Percentiles rank a stretch among this genome's conserved stretches.
phyloP scores from a whole-genome alignment of 23 red algal genomes.

The Gracilaria caudata region DNA sequence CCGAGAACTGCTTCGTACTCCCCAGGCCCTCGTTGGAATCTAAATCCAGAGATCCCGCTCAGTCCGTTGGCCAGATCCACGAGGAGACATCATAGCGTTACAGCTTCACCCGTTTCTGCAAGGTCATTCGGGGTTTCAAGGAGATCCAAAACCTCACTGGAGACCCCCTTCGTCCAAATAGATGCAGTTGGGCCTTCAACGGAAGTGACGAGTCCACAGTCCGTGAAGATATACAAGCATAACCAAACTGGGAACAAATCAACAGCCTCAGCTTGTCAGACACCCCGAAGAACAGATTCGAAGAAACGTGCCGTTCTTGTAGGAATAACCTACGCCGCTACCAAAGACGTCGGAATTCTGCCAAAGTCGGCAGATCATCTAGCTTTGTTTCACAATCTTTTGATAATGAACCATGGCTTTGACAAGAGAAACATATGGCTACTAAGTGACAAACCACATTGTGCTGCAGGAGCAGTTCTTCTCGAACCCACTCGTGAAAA shows the following conservation, averaged over 20 bases:
- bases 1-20: background rate
- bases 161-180: slow-evolving; percentile 13
- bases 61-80: slow-evolving; percentile 30
- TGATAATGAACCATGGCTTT: slow-evolving; percentile 37
- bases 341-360: slow-evolving; percentile 15
- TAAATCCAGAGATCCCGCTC: background rate
- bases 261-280: background rate
- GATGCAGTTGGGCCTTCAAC: background rate
- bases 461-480: slow-evolving; percentile 32
- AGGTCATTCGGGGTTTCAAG: background rate
- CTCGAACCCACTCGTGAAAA: slow-evolving; percentile 33
- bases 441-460: slow-evolving; percentile 36
- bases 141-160: slow-evolving; percentile 22
- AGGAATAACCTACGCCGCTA: slow-evolving; percentile 1
- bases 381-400: slow-evolving; percentile 30
- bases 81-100: background rate
- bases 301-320: slow-evolving; percentile 31
- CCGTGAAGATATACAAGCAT: no score
- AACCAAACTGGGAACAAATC: background rate
- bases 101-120: background rate
- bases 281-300: background rate
- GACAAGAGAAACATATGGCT: slow-evolving; percentile 47
- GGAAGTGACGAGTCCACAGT: background rate
- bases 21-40: background rate
- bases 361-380: slow-evolving; percentile 21